Conservation (phyloP, 177 flowering plant genomes). For the Vitis hybrid region DNA sequence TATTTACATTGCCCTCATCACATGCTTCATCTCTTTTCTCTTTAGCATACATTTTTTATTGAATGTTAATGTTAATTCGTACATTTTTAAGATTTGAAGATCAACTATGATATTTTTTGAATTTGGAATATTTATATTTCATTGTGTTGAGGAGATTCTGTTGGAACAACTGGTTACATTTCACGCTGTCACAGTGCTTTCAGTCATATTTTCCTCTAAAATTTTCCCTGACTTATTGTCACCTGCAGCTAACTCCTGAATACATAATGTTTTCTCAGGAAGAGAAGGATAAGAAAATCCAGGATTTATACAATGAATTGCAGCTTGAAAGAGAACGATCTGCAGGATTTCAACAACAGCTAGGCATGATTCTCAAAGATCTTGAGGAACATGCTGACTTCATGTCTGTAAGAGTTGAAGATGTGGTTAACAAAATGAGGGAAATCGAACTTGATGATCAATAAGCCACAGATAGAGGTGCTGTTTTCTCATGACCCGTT, state of each 20-base stretch:
- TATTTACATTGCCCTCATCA: not conserved
- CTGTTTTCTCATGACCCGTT: not conserved
- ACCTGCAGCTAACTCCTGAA: not conserved
- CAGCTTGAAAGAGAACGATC: constrained; percentile 21
- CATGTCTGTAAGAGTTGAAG: constrained; percentile 27
- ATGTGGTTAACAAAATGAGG: constrained; percentile 21
- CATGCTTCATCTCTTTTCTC: not conserved
- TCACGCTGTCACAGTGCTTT: not conserved
- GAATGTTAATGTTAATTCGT: too few species aligned
- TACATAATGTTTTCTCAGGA: constrained; percentile 13
- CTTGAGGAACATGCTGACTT: constrained; percentile 27
- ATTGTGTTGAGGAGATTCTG: too few species aligned
- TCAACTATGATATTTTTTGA: too few species aligned
- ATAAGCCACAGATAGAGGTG: not conserved
- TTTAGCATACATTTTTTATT: not conserved
- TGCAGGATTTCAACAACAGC: constrained; percentile 20
- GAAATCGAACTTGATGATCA: constrained; percentile 18
- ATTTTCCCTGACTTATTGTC: not conserved
- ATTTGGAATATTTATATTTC: too few species aligned
- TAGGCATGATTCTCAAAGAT: constrained; percentile 21
- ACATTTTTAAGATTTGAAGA: too few species aligned
- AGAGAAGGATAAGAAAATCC: constrained; percentile 30
- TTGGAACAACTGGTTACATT: not conserved
- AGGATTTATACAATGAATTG: constrained; percentile 22
- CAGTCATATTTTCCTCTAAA: not conserved